Conservation (phyloP, 1,139 yeast genomes). For the Kodamaea alishanica region DNA sequence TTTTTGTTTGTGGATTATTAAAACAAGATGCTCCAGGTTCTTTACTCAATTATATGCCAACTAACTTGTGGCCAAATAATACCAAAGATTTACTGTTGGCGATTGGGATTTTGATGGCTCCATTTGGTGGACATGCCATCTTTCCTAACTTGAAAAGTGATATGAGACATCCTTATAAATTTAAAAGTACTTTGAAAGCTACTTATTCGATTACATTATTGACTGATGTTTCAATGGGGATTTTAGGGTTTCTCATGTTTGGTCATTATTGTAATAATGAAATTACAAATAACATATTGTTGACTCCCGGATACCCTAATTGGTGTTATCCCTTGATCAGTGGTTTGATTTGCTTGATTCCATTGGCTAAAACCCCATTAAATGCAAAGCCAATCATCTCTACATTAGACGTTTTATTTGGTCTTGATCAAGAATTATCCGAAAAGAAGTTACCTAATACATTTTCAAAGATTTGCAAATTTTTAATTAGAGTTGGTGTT, state of each 20-base stretch:
- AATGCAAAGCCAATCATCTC: constrained; percentile 84
- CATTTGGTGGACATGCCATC: constrained; percentile 62
- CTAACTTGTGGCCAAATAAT: constrained; percentile 46
- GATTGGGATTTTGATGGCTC: constrained; percentile 57
- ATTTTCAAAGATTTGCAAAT: constrained; percentile 9
- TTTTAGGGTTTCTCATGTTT: constrained; percentile 84
- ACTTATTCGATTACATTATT: constrained; percentile 57
- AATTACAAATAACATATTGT: constrained; percentile 71
- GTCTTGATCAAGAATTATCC: constrained; percentile 12
- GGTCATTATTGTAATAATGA: constrained; percentile 75
- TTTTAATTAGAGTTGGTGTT: constrained; percentile 41
- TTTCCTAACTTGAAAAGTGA: constrained; percentile 58
- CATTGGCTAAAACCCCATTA: constrained; percentile 83
- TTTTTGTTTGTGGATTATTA: constrained; percentile 37
- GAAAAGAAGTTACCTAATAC: neutral
- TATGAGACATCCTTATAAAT: constrained; percentile 53
- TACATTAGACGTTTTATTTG: constrained; percentile 43
- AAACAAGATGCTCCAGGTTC: constrained; percentile 44
- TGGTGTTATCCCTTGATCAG: constrained; percentile 65
- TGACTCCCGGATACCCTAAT: constrained; percentile 69
- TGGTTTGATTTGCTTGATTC: constrained; percentile 71
- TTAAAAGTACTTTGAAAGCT: constrained; percentile 32
- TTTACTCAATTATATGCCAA: constrained; percentile 39
- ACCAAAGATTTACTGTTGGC: constrained; percentile 43
- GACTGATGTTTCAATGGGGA: constrained; percentile 73